Conservation (phyloP, 1,139 yeast species). For the Taiozyma onychis region DNA sequence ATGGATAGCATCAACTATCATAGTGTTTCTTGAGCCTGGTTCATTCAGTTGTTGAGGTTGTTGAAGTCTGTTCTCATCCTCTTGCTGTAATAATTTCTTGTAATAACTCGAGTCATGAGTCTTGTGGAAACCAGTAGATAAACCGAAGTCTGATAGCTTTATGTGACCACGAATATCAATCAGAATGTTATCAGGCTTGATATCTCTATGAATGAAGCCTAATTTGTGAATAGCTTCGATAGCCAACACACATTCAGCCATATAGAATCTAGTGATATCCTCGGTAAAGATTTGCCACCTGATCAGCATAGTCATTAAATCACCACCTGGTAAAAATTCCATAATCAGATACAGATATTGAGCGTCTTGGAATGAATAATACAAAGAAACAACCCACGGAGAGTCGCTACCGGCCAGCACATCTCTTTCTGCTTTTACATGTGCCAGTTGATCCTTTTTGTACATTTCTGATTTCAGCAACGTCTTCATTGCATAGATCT, state of each 20-base stretch:
- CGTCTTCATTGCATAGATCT: slow-evolving; percentile 82
- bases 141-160: slow-evolving; percentile 75
- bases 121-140: slow-evolving; percentile 80
- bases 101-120: slow-evolving; percentile 79
- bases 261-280: slow-evolving; percentile 76
- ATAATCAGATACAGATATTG: slow-evolving; percentile 71
- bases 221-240: slow-evolving; percentile 78
- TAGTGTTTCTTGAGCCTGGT: slow-evolving; percentile 54
- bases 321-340: slow-evolving; percentile 87
- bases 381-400: slow-evolving; percentile 81
- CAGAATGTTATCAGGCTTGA: slow-evolving; percentile 74
- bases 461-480: slow-evolving; percentile 76
- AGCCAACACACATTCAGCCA: slow-evolving; percentile 84
- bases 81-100: slow-evolving; percentile 64
- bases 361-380: slow-evolving; percentile 76
- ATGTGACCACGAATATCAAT: slow-evolving; percentile 79
- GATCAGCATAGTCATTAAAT: slow-evolving; percentile 80
- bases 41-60: slow-evolving; percentile 28
- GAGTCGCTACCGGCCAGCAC: slow-evolving; percentile 81
- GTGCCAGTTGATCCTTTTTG: slow-evolving; percentile 77
- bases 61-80: slow-evolving; percentile 29
- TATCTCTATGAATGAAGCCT: slow-evolving; percentile 76
- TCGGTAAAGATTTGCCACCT: slow-evolving; percentile 85
- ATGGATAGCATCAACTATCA: slow-evolving; percentile 93
- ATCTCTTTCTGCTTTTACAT: slow-evolving; percentile 82